Base-by-base conservation (phyloP, 2,329 filamentous ascomycete genomes). In the Talaromyces sp. region DNA sequence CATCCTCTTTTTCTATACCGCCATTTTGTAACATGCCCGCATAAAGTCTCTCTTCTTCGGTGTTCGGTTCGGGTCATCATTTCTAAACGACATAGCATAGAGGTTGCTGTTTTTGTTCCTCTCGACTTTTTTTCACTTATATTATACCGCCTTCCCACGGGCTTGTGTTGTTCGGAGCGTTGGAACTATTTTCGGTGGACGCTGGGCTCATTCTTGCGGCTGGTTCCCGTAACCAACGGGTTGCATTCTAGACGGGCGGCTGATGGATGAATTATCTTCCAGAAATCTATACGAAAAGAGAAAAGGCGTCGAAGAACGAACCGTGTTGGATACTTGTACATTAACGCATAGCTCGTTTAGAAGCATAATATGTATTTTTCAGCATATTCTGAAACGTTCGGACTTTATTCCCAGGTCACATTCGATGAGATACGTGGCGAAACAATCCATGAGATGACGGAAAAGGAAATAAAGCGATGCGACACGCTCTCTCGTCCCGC, bases 21-120 rank as follows among this genome's bases (percentile, higher is more conserved):
- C 24, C 56, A 43, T 71, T 67, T 72, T 68, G 68, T 70, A 66
- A 39, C 62, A 62, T 57, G 39, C 13, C 27, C 52, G 52, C 61
- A 63, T 63, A 45, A 54, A 63, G 50, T 75, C 71, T 77, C 73
- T 76, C 72, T 77, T 76, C 75, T 76, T 72, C 69, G 76, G 75
- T 76, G 75, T 77, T 76, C 67, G 74, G 73, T 72, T 68, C 70
- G 70, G 72, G 68, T 73, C 68, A 70, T 73, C 65, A 72, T 72
- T 72, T 43, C 59, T 65, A 70, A 70, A 73, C 70, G 69, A 72
- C 74, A 75, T 74, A 69, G 71, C 73, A 76, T 76, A 75, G 74
- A 76, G 71, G 69, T 73, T 68, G 45, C 66, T 68, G 67, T 69
- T 64, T 70, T 68, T 64, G 59, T 52, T 66, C 69, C 70, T 68